phyloP scores from a whole-genome alignment of 306 rosid genomes.

The Styphnolobium japonicum region DNA sequence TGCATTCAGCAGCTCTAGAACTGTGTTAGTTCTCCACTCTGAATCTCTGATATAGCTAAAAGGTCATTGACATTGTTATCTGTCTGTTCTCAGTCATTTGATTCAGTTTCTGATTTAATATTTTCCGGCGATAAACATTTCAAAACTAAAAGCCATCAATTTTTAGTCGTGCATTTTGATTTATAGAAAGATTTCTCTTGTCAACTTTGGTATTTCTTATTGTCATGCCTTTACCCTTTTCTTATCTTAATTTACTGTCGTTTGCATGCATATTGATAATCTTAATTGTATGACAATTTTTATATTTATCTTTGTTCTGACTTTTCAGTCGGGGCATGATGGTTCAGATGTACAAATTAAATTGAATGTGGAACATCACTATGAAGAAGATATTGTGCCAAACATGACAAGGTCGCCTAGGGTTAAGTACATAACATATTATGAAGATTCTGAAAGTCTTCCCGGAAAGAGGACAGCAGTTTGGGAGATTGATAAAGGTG shows the following conservation, averaged over 20 bases:
- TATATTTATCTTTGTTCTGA: constrained; percentile 14
- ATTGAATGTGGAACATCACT: constrained; percentile 70
- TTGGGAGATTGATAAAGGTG: constrained; percentile 98
- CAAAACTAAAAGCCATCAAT: constrained; percentile 2
- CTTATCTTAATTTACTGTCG: constrained; percentile 10
- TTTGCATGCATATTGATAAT: constrained; percentile 1
- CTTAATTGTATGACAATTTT: constrained; percentile 3
- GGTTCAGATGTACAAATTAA: constrained; percentile 86
- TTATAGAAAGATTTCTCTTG: constrained; percentile 8
- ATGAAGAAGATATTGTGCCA: constrained; percentile 69
- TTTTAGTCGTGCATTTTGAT: constrained; percentile 18
- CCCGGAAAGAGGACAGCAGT: constrained; percentile 95
- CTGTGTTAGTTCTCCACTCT: background rate
- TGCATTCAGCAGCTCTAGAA: background rate
- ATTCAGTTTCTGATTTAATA: background rate
- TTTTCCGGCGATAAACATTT: constrained; percentile 1
- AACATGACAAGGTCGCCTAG: constrained; percentile 73
- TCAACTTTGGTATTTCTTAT: constrained; percentile 22
- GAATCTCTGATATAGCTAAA: constrained; percentile 15
- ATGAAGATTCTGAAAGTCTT: constrained; percentile 88
- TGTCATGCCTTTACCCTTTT: background rate
- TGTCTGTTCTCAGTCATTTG: background rate
- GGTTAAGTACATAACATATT: constrained; percentile 83
- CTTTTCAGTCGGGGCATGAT: constrained; percentile 83
- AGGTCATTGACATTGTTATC: background rate